Evolutionary conservation across 2,329 filamentous ascomycete genomes (phyloP), one percentile per base, ranked within the genome.

Genomic region (Nothomitra cinnamomea): DNA sequence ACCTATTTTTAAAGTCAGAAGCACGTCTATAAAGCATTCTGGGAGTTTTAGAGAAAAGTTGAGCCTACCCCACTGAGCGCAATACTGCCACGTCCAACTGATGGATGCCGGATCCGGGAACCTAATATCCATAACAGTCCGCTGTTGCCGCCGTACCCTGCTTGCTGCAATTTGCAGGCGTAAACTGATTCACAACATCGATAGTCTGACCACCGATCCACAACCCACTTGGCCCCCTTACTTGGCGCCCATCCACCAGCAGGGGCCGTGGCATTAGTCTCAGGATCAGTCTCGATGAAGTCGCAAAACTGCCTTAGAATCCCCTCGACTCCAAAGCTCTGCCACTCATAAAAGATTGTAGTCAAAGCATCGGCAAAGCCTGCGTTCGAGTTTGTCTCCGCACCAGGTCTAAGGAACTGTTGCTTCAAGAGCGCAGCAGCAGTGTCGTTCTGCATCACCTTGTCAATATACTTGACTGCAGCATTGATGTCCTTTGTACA

Each of bases 51-150:
- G n/a, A n/a, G 28, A 10, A 32, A 32, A 32, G 28, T 32, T 32
- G 10, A 32, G 10, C 28, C 10, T 32, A 32, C 28, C 28, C 69
- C 69, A 75, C 59, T 77, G 67, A 1, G 69, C 72, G 61, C 74
- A 77, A 59, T 70, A 72, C 58, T 77, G 72, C 71, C 72, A 76
- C 0, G 63, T 68, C 72, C 72, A 75, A 51, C 63, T 61, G 56
- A 75, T 71, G 1, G 55, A 58, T 6, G 64, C 57, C 0, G 71
- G 65, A 5, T 70, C 65, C 1, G 59, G 59, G 43, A 65, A 61
- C 3, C 56, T 57, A 17, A 61, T 57, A 32, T 68, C 62, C 28
- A 74, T 58, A 28, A 57, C 72, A 74, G 1, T 64, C 58, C 0
- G 60, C 53, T 1, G 63, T 60, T 28, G 56, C 41, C 1, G 56